phyloP scores from a whole-genome alignment of 257 asterid species.

The Nicotiana noctiflora region DNA sequence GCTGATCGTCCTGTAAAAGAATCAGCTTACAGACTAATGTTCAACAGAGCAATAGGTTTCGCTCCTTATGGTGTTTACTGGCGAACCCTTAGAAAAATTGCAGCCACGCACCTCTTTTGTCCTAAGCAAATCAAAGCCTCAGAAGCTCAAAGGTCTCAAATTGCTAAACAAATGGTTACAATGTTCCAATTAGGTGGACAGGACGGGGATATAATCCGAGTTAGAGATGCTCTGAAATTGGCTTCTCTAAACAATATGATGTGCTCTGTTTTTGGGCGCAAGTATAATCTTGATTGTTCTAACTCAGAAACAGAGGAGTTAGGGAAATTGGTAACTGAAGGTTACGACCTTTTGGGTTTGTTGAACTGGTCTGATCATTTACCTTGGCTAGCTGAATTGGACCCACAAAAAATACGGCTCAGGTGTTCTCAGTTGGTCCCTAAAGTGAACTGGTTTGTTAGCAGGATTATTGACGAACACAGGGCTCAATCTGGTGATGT shows the following conservation, averaged over 20 bases:
- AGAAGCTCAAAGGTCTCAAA: slow-evolving; percentile 41
- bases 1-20: slow-evolving; percentile 72
- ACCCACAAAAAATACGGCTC: slow-evolving; percentile 49
- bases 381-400: slow-evolving; percentile 52
- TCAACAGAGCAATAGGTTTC: slow-evolving; percentile 75
- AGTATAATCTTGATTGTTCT: slow-evolving; percentile 25
- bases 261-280: slow-evolving; percentile 61
- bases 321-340: slow-evolving; percentile 53
- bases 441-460: slow-evolving; percentile 52
- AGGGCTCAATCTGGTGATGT: slow-evolving; percentile 9
- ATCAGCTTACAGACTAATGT: slow-evolving; percentile 68
- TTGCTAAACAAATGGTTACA: slow-evolving; percentile 40
- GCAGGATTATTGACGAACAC: slow-evolving; percentile 46
- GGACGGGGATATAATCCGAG: slow-evolving; percentile 24
- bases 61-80: slow-evolving; percentile 81
- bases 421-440: slow-evolving; percentile 67
- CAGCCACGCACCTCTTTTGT: slow-evolving; percentile 56
- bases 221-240: slow-evolving; percentile 43
- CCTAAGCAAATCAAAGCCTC: slow-evolving; percentile 53
- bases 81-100: slow-evolving; percentile 58
- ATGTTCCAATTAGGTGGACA: not conserved
- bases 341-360: slow-evolving; percentile 54
- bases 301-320: slow-evolving; percentile 37
- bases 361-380: slow-evolving; percentile 79
- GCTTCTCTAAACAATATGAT: slow-evolving; percentile 80